Conservation (phyloP, 2,329 filamentous ascomycete species). For the Metarhizium guizhouense region DNA sequence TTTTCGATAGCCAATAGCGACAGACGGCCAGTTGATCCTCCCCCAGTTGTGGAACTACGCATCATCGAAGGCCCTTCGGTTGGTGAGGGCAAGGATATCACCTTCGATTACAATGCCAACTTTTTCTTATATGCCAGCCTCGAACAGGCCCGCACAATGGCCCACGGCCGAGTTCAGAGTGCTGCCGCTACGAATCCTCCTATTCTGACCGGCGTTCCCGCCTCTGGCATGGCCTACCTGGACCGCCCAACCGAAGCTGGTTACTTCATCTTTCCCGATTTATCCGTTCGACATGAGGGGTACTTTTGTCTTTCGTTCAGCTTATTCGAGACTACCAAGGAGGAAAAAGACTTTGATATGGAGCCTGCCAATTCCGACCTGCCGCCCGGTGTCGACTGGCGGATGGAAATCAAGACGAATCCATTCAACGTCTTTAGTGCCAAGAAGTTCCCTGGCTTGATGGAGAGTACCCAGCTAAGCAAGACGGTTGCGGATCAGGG, state of each 20-base stretch:
- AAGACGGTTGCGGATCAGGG: constrained; percentile 92
- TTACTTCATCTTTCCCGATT: constrained; percentile 96
- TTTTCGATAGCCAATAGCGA: constrained; percentile 41
- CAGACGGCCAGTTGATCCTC: constrained; percentile 85
- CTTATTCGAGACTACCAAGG: constrained; percentile 88
- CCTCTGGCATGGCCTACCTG: constrained; percentile 91
- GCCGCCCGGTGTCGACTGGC: constrained; percentile 59
- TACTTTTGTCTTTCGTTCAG: constrained; percentile 87
- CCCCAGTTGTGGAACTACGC: constrained; percentile 84
- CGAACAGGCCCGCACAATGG: constrained; percentile 75
- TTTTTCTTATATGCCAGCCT: constrained; percentile 96
- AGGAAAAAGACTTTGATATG: constrained; percentile 66
- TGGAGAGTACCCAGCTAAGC: constrained; percentile 81
- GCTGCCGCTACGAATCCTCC: constrained; percentile 63
- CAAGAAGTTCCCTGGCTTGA: constrained; percentile 95
- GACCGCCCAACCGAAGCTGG: constrained; percentile 73
- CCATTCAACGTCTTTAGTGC: constrained; percentile 89
- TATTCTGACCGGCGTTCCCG: constrained; percentile 86
- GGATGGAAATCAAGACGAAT: constrained; percentile 80
- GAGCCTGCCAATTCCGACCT: constrained; percentile 37
- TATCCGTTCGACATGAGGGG: constrained; percentile 92
- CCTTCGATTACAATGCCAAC: constrained; percentile 89
- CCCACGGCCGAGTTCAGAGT: constrained; percentile 65
- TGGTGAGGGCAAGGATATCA: constrained; percentile 59
- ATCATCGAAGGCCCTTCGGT: constrained; percentile 67